Percentiles rank a stretch among this genome's conserved stretches.
Conservation (phyloP, 345 rosid species). For the Dipteronia sinensis region DNA sequence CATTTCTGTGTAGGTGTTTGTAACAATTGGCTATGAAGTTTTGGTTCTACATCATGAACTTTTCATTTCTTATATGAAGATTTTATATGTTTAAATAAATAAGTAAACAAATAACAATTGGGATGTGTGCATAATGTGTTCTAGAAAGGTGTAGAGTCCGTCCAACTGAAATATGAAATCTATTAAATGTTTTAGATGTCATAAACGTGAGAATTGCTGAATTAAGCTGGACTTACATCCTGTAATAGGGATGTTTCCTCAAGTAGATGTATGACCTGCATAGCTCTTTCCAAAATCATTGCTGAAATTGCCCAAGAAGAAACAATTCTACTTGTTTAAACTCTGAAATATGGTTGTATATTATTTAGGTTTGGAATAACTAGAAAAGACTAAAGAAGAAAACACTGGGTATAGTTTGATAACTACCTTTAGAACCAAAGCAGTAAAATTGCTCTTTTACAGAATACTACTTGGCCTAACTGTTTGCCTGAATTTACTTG, state of each 20-base stretch:
- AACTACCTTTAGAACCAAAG: neutral
- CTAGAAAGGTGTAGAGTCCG: neutral
- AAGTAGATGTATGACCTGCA: neutral
- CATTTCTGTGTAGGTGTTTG: neutral
- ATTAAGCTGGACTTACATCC: neutral
- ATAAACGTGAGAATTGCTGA: neutral
- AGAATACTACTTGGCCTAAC: neutral
- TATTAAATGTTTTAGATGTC: neutral
- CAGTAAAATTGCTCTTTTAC: neutral
- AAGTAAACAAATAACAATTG: neutral
- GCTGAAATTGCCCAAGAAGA: too few relatives aligned
- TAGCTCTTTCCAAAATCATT: too few relatives aligned
- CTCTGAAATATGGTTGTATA: neutral
- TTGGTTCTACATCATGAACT: neutral
- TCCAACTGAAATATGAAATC: neutral
- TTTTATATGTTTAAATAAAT: neutral
- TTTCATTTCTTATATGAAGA: neutral
- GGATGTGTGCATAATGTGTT: conserved; percentile 3
- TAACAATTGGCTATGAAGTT: too few relatives aligned
- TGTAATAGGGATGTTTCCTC: neutral
- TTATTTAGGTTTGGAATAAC: neutral
- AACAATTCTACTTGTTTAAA: too few relatives aligned
- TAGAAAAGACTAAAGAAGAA: neutral
- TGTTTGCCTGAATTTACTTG: neutral
- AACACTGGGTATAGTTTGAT: neutral